Evolutionary conservation across 1,139 yeast species (phyloP).

Genomic region (Saccharomycopsis hybrid): DNA sequence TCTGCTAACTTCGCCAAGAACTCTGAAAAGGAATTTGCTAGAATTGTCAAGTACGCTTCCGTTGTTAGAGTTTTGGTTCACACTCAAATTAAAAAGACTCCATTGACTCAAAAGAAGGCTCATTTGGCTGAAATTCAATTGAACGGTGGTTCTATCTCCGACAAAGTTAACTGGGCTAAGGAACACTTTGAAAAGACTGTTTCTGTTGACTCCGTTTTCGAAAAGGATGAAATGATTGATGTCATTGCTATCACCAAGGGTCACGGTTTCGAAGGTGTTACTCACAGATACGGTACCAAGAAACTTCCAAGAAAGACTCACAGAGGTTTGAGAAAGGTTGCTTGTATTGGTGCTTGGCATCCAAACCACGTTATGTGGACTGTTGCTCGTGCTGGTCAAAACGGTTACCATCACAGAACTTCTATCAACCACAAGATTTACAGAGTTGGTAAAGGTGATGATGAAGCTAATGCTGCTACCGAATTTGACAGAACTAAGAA

Average conservation of each 20-base stretch:
- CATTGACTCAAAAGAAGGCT: slow-evolving; percentile 98
- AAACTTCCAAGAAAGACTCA: slow-evolving; percentile 99
- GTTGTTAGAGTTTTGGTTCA: slow-evolving; percentile 99
- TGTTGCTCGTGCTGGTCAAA: slow-evolving; percentile 99
- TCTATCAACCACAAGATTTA: slow-evolving; percentile 99
- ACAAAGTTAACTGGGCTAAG: slow-evolving; percentile 98
- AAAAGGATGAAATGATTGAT: slow-evolving; percentile 98
- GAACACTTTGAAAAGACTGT: slow-evolving; percentile 99
- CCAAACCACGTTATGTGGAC: slow-evolving; percentile 99
- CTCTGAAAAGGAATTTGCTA: slow-evolving; percentile 95
- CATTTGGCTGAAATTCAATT: slow-evolving; percentile 99
- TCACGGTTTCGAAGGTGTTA: slow-evolving; percentile 99
- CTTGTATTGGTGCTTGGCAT: slow-evolving; percentile 99
- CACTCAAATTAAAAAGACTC: slow-evolving; percentile 99
- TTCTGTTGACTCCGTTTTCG: slow-evolving; percentile 90
- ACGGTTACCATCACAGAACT: slow-evolving; percentile 99
- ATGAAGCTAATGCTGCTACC: slow-evolving; percentile 92
- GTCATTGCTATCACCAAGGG: slow-evolving; percentile 99
- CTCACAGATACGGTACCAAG: slow-evolving; percentile 99
- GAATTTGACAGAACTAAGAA: slow-evolving; percentile 99
- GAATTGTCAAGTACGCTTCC: slow-evolving; percentile 97
- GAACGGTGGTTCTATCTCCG: slow-evolving; percentile 98
- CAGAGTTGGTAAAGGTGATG: slow-evolving; percentile 97
- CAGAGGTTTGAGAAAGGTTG: slow-evolving; percentile 99
- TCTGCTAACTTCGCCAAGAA: slow-evolving; percentile 95